A percentile compares a stretch with the other conserved stretches of the same genome.
phyloP scores from a whole-genome alignment of 495 filamentous ascomycete genomes.

The Neurospora sp. region DNA sequence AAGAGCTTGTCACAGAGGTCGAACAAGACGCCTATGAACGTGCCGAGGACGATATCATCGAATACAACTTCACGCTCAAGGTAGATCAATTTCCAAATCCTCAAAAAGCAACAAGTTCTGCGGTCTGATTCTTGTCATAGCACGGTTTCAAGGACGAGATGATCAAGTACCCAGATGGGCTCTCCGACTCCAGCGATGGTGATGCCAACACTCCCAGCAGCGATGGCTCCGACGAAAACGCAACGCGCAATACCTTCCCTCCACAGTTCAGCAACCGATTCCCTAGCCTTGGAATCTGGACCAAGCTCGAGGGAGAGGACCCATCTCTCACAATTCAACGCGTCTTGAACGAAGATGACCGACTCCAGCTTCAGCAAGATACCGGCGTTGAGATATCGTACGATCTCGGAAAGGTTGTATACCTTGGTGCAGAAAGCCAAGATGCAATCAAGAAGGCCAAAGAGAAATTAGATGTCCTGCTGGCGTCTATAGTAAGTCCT shows the following conservation, averaged over 20 bases:
- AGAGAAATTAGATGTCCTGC: slow-evolving; percentile 27
- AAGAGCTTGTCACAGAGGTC: slow-evolving; percentile 2
- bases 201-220: background rate
- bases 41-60: slow-evolving; percentile 13
- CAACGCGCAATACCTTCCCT: background rate
- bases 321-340: background rate
- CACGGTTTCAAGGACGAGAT: background rate
- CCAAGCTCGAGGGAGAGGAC: slow-evolving; percentile 8
- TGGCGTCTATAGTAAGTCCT: slow-evolving; percentile 24
- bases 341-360: slow-evolving; percentile 9
- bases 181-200: background rate
- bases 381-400: slow-evolving; percentile 17
- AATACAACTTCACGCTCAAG: slow-evolving; percentile 4
- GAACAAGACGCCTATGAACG: slow-evolving; percentile 12
- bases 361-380: slow-evolving; percentile 14
- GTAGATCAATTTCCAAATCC: slow-evolving; percentile 9
- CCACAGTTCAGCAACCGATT: background rate
- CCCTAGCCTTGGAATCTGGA: slow-evolving; percentile 5
- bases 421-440: slow-evolving; percentile 21
- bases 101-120: background rate
- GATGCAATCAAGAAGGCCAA: slow-evolving; percentile 12
- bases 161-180: background rate
- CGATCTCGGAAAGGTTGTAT: slow-evolving; percentile 16
- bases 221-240: background rate
- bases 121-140: background rate